Base-by-base conservation (phyloP, 768 basidiomycete species). In the Cyathus striatus region DNA sequence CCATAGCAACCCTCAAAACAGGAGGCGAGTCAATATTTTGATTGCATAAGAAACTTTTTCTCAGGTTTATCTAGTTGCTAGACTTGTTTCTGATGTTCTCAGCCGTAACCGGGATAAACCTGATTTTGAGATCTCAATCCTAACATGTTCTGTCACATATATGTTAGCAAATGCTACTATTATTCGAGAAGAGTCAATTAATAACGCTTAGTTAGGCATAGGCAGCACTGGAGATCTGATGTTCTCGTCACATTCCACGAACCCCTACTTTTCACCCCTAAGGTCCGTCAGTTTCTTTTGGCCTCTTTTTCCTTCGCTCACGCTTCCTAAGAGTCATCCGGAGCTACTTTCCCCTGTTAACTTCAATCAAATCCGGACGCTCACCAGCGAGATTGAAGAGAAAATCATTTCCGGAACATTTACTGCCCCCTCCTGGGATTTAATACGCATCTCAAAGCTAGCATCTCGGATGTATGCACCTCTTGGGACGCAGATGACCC, bases 161-260 rank as follows among this genome's bases (percentile, higher is more conserved):
- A 89, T 87, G 86, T 86, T 48, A 45, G n/a, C 21, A n/a, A 14
- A 12, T 30, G 68, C 50, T 16, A 17, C 34, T 24, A 24, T 35
- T 16, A 5, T 40, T 25, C 20, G 20, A 22, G 38, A n/a, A n/a
- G n/a, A n/a, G n/a, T n/a, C n/a, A n/a, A n/a, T n/a, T n/a, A 40
- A 25, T 35, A 43, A n/a, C 35, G n/a, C 24, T 20, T 26, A 25
- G 23, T 50, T 30, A 88, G 86, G 77, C 88, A 90, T 59, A 76
- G 87, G 32, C 81, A 92, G 54, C 83, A 90, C 59, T 94, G 90
- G 55, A 80, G 92, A 21, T 89, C 86, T 7, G 90, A 93, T 52
- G 89, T 93, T 14, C 63, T 94, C 38, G 86, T 94, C 17, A 86
- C 84, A 2, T 90, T 88, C 58, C 82, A 89, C 49, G 68, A 75